Conservation (phyloP, 2,329 filamentous ascomycete species). For the Catunica adiposa region DNA sequence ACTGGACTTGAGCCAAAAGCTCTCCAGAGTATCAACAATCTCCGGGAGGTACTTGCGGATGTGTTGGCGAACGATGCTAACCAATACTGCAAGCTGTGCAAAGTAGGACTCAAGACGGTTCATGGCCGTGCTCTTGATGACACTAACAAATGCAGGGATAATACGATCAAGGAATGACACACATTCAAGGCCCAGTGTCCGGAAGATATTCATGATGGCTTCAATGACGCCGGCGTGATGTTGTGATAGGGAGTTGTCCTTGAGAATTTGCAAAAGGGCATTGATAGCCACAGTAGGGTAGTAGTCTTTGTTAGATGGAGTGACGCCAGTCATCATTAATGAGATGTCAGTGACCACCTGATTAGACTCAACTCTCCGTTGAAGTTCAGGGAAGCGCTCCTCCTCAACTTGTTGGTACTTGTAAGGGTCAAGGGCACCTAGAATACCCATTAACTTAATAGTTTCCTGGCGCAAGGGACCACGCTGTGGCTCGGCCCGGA, state of each 20-base stretch:
- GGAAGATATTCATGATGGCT: conserved; percentile 97
- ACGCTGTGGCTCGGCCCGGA: conserved; percentile 73
- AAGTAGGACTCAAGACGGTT: conserved; percentile 87
- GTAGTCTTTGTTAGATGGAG: conserved; percentile 93
- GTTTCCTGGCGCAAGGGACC: conserved; percentile 79
- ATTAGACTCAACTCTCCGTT: conserved; percentile 45
- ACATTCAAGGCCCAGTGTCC: conserved; percentile 87
- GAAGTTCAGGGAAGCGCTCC: conserved; percentile 64
- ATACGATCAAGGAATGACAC: conserved; percentile 89
- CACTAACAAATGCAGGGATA: conserved; percentile 78
- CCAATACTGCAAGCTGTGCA: conserved; percentile 83
- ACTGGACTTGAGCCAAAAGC: conserved; percentile 73
- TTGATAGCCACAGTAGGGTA: conserved; percentile 97
- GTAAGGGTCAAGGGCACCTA: conserved; percentile 90
- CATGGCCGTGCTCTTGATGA: conserved; percentile 66
- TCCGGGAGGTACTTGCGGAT: conserved; percentile 79
- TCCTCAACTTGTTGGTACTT: conserved; percentile 85
- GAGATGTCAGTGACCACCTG: conserved; percentile 72
- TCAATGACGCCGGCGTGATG: conserved; percentile 92
- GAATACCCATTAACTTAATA: conserved; percentile 88
- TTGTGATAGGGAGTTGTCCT: conserved; percentile 74
- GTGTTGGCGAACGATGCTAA: conserved; percentile 90
- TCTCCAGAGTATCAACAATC: conserved; percentile 71
- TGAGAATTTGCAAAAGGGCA: conserved; percentile 78
- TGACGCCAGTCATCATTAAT: conserved; percentile 92